Conservation (phyloP, 2,329 filamentous ascomycete species). For the Fulvia fulva region DNA sequence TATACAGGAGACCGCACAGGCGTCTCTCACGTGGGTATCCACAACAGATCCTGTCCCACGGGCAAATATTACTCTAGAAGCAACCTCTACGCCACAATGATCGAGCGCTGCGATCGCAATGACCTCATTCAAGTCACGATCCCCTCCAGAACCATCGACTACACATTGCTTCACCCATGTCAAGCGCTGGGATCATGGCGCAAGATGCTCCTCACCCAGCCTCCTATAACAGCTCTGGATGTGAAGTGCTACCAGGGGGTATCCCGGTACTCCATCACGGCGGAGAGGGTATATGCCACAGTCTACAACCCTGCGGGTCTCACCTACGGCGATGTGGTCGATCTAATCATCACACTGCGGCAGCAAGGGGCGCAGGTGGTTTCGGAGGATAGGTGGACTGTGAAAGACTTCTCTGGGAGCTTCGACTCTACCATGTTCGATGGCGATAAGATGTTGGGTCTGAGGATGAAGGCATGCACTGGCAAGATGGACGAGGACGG, state of each 20-base stretch:
- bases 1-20: too few relatives aligned
- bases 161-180: too few relatives aligned
- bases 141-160: too few relatives aligned
- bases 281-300: neutral
- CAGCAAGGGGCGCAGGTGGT: neutral
- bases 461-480: neutral
- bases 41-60: too few relatives aligned
- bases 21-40: too few relatives aligned
- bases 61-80: too few relatives aligned
- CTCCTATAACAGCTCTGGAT: slow-evolving; percentile 5
- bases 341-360: neutral
- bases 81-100: too few relatives aligned
- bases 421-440: neutral
- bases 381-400: neutral
- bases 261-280: too few relatives aligned
- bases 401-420: neutral
- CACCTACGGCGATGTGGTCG: neutral
- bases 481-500: neutral
- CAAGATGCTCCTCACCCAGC: slow-evolving; percentile 7
- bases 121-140: too few relatives aligned
- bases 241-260: neutral
- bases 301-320: neutral
- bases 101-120: too few relatives aligned
- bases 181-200: too few relatives aligned
- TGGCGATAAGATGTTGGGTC: neutral